Evolutionary conservation across 1,284 basidiomycete genomes (phyloP), one percentile per base, ranked within the genome.

Genomic region (Neonothopanus nambi): DNA sequence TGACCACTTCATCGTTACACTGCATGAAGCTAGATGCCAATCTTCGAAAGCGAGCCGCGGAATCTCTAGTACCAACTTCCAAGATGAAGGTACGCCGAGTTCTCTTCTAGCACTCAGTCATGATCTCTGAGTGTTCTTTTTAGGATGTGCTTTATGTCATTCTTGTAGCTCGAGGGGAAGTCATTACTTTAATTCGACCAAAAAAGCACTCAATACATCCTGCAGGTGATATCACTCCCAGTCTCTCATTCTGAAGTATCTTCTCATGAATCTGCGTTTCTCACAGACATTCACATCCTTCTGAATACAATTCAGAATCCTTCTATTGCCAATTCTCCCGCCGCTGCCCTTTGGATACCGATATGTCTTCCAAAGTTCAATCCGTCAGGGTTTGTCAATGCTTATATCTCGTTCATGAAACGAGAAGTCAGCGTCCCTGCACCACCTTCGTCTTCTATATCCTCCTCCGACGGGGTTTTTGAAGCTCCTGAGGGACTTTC

Each of bases 301-400:
- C 76, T 95, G 52, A 95, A 95, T 65, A 93, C 87, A 56, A 76
- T 90, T 56, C 71, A 92, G 70, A 70, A 83, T 48, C 77, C 88
- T 38, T 82, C 85, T 58, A 78, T 91, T 63, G 72, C 79, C 66
- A 81, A 87, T 71, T 78, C 86, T 57, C 78, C 86, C 3, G 93
- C 87, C 1, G 78, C 89, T 5, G 87, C 95, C 18, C 90, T 90
- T 4, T 99, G 95, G 93, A 79, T 98, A 2, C 97, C 97, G 0
- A 82, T 99, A 46, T 99, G 96, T 66, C 80, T 99, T 9, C 96
- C 97, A 0, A 95, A 95, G 66, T 98, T 93, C 75, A 95, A 98
- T 61, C 78, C 93, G 0, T 76, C 87, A 1, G 91, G 90, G 0
- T 98, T 98, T 69, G 86, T 97, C 17, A 94, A 99, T 68, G 91